Evolutionary conservation across 2,329 filamentous ascomycete species (phyloP).

Genomic region (Aspergillus luchuensis): DNA sequence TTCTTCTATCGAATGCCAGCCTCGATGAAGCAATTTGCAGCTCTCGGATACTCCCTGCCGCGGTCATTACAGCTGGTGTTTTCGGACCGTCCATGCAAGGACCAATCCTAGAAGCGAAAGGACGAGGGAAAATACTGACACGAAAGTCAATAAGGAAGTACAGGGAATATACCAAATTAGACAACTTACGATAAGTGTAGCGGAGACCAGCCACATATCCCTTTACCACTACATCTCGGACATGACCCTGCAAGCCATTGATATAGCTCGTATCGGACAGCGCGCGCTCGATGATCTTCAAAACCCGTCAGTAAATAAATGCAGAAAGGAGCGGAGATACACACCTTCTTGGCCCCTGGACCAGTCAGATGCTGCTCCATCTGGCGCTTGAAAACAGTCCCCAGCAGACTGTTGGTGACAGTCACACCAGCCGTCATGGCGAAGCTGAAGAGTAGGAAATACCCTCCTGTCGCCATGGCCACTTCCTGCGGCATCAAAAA

Average conservation of each 20-base stretch:
- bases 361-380: conserved; percentile 36
- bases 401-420: conserved; percentile 41
- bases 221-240: conserved; percentile 12
- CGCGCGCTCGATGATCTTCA: conserved; percentile 15
- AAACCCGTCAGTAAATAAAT: not conserved
- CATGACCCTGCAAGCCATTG: conserved; percentile 4
- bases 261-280: conserved; percentile 16
- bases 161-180: not conserved
- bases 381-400: conserved; percentile 36
- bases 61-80: conserved; percentile 4
- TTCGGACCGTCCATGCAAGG: conserved; percentile 9
- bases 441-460: conserved; percentile 51
- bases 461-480: conserved; percentile 53
- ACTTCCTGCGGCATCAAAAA: conserved; percentile 49
- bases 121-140: not conserved
- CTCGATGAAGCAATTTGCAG: not conserved
- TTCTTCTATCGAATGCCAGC: not conserved
- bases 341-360: conserved; percentile 26
- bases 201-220: conserved; percentile 16
- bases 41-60: not conserved
- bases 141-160: not conserved
- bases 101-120: conserved; percentile 13
- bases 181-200: conserved; percentile 15
- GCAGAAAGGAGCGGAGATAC: not conserved
- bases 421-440: conserved; percentile 47